Conservation (phyloP, 2,329 filamentous ascomycete species). For the Pleoardoris graminearum region DNA sequence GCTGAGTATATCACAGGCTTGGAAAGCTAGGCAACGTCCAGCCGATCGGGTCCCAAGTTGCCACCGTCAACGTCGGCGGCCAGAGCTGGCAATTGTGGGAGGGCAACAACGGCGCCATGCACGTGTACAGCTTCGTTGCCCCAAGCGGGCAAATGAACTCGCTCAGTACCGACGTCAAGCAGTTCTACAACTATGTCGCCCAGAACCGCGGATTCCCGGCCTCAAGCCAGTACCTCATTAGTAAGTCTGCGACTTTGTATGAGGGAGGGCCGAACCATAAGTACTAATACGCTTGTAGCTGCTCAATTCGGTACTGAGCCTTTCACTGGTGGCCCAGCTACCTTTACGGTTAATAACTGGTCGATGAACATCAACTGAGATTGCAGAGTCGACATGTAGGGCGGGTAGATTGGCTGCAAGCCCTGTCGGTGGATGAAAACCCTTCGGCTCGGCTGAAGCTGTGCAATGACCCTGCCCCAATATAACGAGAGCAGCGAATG, state of each 20-base stretch:
- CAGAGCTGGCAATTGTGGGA: slow-evolving; percentile 59
- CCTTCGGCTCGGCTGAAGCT: no score
- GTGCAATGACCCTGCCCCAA: no score
- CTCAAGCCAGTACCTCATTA: slow-evolving; percentile 25
- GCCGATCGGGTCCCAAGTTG: slow-evolving; percentile 21
- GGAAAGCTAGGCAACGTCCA: slow-evolving; percentile 55
- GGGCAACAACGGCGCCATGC: slow-evolving; percentile 61
- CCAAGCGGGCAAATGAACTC: slow-evolving; percentile 42
- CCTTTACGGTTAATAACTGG: slow-evolving; percentile 22
- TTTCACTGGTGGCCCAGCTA: slow-evolving; percentile 28
- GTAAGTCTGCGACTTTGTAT: slow-evolving; percentile 14
- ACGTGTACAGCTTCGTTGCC: slow-evolving; percentile 63
- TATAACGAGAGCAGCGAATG: no score
- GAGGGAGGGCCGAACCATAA: not conserved
- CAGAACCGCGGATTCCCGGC: slow-evolving; percentile 49
- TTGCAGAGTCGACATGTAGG: no score
- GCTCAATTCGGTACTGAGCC: slow-evolving; percentile 30
- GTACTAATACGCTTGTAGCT: slow-evolving; percentile 13
- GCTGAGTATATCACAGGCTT: slow-evolving; percentile 55
- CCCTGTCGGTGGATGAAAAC: no score
- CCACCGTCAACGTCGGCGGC: slow-evolving; percentile 52
- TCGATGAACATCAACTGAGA: no score
- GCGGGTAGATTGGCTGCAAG: no score
- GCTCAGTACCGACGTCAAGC: slow-evolving; percentile 60
- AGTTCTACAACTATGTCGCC: slow-evolving; percentile 62